phyloP scores from a whole-genome alignment of 1,284 basidiomycete species.

The Coniferiporia sulphurascens region DNA sequence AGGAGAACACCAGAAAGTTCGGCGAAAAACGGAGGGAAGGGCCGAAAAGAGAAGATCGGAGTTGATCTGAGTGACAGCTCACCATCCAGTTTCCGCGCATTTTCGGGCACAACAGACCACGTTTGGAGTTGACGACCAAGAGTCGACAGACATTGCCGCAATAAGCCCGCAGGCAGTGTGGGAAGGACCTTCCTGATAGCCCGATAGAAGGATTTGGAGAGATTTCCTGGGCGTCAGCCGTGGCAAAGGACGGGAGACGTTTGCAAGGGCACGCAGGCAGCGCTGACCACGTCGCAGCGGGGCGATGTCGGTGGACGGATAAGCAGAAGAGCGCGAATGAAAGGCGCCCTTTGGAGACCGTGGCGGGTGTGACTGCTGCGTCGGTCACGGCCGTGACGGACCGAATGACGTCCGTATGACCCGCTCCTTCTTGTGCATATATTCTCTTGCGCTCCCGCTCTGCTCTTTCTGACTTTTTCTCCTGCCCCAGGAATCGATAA shows the following conservation, averaged over 20 bases:
- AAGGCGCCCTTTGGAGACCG: background rate
- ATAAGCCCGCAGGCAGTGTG: background rate
- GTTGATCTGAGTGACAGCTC: background rate
- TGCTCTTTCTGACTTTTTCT: background rate
- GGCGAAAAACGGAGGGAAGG: background rate
- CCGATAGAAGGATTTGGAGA: no score
- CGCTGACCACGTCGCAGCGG: constrained; percentile 5
- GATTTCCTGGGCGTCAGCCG: no score
- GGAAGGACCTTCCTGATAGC: no score
- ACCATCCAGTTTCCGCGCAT: background rate
- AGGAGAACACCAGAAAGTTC: background rate
- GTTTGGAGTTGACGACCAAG: background rate
- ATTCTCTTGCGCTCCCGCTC: background rate
- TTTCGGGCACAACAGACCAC: background rate
- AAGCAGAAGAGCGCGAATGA: background rate
- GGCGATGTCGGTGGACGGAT: background rate
- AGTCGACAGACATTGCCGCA: background rate
- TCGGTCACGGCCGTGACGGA: background rate
- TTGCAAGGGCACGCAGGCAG: no score
- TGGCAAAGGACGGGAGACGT: no score
- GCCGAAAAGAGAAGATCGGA: background rate
- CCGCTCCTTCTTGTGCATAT: no score
- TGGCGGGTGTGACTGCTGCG: background rate
- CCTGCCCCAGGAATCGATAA: background rate
- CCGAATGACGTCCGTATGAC: no score